phyloP scores from a whole-genome alignment of 2,329 filamentous ascomycete species.

The Pseudogymnoascus pannorum region DNA sequence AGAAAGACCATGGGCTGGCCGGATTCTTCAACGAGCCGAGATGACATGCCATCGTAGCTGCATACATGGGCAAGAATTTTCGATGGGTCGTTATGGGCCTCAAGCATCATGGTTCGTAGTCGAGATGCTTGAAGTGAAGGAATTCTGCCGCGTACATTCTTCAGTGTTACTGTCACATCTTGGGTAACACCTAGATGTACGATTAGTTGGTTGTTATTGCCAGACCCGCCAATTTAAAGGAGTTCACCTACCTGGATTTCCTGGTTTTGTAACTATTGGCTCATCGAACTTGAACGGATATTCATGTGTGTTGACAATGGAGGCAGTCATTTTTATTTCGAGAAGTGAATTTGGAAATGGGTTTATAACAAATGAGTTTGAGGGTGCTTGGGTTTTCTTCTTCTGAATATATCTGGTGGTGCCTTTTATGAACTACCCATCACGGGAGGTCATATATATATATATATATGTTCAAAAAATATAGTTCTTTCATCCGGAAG shows the following conservation, averaged over 20 bases:
- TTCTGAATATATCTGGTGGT: not conserved
- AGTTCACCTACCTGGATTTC: slow-evolving; percentile 9
- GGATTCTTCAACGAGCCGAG: slow-evolving; percentile 38
- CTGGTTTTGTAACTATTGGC: slow-evolving; percentile 11
- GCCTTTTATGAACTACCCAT: not conserved
- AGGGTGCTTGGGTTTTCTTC: not conserved
- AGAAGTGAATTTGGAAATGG: not conserved
- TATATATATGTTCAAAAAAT: not conserved
- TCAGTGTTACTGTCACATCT: slow-evolving; percentile 15
- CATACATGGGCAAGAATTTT: slow-evolving; percentile 40
- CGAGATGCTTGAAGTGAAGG: slow-evolving; percentile 34
- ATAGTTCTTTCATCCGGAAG: slow-evolving; percentile 10
- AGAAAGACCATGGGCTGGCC: slow-evolving; percentile 41
- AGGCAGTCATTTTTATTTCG: slow-evolving; percentile 20
- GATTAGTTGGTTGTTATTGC: not conserved
- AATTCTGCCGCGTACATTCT: slow-evolving; percentile 32
- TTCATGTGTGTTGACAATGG: slow-evolving; percentile 27
- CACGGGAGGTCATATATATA: not conserved
- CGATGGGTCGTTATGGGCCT: slow-evolving; percentile 33
- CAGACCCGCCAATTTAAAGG: not conserved
- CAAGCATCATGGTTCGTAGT: slow-evolving; percentile 34
- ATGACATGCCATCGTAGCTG: slow-evolving; percentile 37
- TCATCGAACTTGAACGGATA: slow-evolving; percentile 30
- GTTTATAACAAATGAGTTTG: not conserved
- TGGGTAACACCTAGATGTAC: slow-evolving; percentile 7